Evolutionary conservation across 2,329 filamentous ascomycete genomes (phyloP).

Genomic region (Dactylonectria estremocensis): DNA sequence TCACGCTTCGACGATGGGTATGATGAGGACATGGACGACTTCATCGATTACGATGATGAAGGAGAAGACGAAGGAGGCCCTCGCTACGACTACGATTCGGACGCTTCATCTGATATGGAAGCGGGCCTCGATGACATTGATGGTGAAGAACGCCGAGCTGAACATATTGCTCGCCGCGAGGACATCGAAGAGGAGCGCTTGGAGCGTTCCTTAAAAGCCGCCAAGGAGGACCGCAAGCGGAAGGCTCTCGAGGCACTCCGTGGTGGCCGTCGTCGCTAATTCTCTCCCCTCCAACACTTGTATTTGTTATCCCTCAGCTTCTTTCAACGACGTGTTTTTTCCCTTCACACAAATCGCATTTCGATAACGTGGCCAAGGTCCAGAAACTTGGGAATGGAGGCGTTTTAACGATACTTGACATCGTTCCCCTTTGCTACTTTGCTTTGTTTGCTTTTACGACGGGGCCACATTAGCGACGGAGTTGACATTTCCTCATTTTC

Average conservation of each 20-base stretch:
- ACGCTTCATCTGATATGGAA: constrained; percentile 84
- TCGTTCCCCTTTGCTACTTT: constrained; percentile 20
- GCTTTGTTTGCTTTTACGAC: constrained; percentile 24
- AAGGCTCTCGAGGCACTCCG: constrained; percentile 57
- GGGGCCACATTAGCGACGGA: constrained; percentile 58
- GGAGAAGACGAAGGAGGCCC: constrained; percentile 61
- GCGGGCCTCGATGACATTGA: constrained; percentile 82
- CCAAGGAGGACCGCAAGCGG: constrained; percentile 72
- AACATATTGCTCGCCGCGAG: constrained; percentile 75
- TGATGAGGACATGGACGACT: constrained; percentile 74
- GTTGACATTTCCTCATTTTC: constrained; percentile 45
- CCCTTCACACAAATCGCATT: constrained; percentile 12
- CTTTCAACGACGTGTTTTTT: neutral
- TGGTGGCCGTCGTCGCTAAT: constrained; percentile 49
- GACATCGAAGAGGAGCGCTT: constrained; percentile 76
- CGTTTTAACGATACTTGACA: constrained; percentile 36
- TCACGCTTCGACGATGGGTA: constrained; percentile 71
- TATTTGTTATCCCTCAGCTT: constrained; percentile 2
- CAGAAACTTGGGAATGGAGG: constrained; percentile 36
- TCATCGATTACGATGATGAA: constrained; percentile 74
- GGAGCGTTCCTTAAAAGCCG: constrained; percentile 72
- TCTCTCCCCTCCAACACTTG: neutral
- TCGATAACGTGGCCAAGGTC: constrained; percentile 38
- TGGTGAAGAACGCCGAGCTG: constrained; percentile 76
- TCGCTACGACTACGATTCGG: constrained; percentile 72